phyloP scores from a whole-genome alignment of 345 rosid species.

The Streptanthus diversifolius region DNA sequence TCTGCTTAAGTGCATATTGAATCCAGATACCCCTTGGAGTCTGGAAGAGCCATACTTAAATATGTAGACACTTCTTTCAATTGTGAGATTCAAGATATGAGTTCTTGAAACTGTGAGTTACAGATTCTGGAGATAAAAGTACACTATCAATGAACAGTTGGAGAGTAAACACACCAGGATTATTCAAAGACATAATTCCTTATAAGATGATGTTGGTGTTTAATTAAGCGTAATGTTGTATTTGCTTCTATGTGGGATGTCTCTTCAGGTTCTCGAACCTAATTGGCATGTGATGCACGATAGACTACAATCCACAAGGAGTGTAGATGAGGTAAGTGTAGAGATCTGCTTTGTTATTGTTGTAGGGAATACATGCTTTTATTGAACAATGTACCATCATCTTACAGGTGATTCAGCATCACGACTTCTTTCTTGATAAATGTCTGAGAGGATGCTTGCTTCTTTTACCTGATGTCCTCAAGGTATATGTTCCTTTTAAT shows the following conservation, averaged over 20 bases:
- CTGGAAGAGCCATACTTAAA: background rate
- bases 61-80: conserved; percentile 7
- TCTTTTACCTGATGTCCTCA: conserved; percentile 82
- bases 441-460: conserved; percentile 95
- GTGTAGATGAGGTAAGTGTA: conserved; percentile 76
- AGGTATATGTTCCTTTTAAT: conserved; percentile 48
- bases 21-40: conserved; percentile 1
- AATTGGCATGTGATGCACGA: conserved; percentile 90
- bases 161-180: background rate
- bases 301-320: conserved; percentile 69
- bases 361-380: background rate
- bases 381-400: conserved; percentile 19
- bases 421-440: conserved; percentile 87
- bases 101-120: background rate
- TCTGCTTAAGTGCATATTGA: background rate
- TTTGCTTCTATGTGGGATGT: conserved; percentile 6
- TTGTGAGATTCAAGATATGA: background rate
- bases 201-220: conserved; percentile 13
- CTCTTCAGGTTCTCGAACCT: conserved; percentile 88
- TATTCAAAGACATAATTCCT: background rate
- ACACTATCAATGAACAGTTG: background rate
- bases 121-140: background rate
- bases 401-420: conserved; percentile 79
- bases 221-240: background rate
- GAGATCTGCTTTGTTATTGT: background rate